Evolutionary conservation across 441 rosid species (phyloP).

Genomic region (Gossypium aridum): DNA sequence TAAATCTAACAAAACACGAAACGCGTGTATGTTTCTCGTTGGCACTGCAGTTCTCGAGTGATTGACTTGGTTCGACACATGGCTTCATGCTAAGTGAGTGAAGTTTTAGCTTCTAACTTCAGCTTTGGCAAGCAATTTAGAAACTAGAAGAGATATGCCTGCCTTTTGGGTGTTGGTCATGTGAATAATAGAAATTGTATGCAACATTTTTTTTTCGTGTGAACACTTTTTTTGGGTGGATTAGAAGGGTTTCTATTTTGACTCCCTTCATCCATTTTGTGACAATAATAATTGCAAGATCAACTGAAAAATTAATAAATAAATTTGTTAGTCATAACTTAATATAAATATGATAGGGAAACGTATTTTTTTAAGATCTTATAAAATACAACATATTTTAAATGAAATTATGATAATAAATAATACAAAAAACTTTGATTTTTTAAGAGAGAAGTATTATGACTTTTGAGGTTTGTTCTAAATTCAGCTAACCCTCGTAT

Average conservation of each 20-base stretch:
- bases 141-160: not conserved
- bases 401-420: no score
- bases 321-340: not conserved
- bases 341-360: not conserved
- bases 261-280: not conserved
- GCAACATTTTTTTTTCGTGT: not conserved
- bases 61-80: conserved; percentile 50
- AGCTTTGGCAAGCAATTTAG: not conserved
- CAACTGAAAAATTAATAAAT: not conserved
- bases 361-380: not conserved
- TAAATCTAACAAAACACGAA: no score
- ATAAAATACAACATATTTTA: no score
- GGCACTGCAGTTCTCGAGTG: conserved; percentile 35
- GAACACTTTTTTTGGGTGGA: not conserved
- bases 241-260: not conserved
- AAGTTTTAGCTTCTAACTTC: not conserved
- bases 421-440: no score
- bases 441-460: no score
- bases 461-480: no score
- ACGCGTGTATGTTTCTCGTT: not conserved
- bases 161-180: not conserved
- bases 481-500: no score
- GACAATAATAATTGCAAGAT: not conserved
- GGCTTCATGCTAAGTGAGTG: conserved; percentile 14
- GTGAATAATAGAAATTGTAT: not conserved